phyloP scores from a whole-genome alignment of 31 red algal species.

The Asparagopsis taxiformis region DNA sequence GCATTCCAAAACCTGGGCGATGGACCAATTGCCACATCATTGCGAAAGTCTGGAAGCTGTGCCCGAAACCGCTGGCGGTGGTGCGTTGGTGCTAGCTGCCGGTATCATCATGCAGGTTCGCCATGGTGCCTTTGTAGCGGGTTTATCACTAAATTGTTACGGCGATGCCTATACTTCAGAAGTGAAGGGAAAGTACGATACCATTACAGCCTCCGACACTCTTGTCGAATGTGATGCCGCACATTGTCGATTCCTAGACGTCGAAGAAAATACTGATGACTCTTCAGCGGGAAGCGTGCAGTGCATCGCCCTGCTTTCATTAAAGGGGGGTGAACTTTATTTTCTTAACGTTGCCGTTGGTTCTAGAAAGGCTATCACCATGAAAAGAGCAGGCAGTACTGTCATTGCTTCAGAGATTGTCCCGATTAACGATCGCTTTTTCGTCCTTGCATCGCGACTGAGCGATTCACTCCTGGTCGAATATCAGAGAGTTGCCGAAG shows the following conservation, averaged over 20 bases:
- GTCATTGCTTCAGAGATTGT: slow-evolving; percentile 84
- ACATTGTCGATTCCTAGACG: slow-evolving; percentile 73
- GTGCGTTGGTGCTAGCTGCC: slow-evolving; percentile 44
- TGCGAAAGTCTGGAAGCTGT: slow-evolving; percentile 48
- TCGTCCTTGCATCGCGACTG: slow-evolving; percentile 78
- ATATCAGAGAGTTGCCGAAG: slow-evolving; percentile 44
- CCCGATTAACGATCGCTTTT: slow-evolving; percentile 72
- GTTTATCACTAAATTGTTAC: slow-evolving; percentile 68
- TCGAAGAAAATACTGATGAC: slow-evolving; percentile 43
- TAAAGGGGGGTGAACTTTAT: slow-evolving; percentile 96
- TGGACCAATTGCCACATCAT: slow-evolving; percentile 78
- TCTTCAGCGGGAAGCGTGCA: slow-evolving; percentile 22
- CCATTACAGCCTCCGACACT: slow-evolving; percentile 66
- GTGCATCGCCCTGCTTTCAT: slow-evolving; percentile 79
- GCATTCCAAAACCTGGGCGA: slow-evolving; percentile 56
- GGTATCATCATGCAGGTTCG: slow-evolving; percentile 74
- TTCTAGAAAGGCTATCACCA: slow-evolving; percentile 62
- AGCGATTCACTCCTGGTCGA: slow-evolving; percentile 78
- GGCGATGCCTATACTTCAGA: slow-evolving; percentile 76
- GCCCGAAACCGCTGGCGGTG: slow-evolving; percentile 76
- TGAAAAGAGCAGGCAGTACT: slow-evolving; percentile 84
- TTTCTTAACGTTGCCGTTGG: slow-evolving; percentile 67
- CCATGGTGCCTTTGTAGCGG: slow-evolving; percentile 58
- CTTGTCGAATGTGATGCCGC: slow-evolving; percentile 69
- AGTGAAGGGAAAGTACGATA: slow-evolving; percentile 56